Conservation (phyloP, 1,139 yeast species). For the Hyphopichia pseudoburtonii region DNA sequence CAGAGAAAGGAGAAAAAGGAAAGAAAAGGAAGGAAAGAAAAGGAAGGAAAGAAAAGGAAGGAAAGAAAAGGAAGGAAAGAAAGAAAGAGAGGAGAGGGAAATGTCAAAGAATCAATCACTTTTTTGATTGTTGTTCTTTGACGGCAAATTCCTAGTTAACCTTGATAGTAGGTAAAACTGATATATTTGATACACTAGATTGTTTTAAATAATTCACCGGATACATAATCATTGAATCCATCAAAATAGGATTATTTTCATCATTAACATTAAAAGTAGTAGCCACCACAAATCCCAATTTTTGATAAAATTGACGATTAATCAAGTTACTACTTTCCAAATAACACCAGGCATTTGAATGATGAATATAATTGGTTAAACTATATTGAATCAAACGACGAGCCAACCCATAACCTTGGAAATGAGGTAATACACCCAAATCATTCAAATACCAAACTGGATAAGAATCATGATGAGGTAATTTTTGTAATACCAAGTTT, state of each 20-base stretch:
- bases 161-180: too few species aligned
- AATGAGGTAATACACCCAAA: slow-evolving; percentile 39
- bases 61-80: too few species aligned
- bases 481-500: slow-evolving; percentile 19
- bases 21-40: too few species aligned
- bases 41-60: too few species aligned
- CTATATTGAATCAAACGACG: slow-evolving; percentile 32
- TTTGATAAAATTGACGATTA: slow-evolving; percentile 48
- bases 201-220: neutral
- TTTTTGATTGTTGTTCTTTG: too few species aligned
- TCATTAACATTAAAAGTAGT: slow-evolving; percentile 40
- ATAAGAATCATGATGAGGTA: slow-evolving; percentile 11
- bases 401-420: slow-evolving; percentile 43
- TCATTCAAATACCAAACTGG: slow-evolving; percentile 41
- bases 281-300: slow-evolving; percentile 47
- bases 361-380: slow-evolving; percentile 19
- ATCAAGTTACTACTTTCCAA: slow-evolving; percentile 54
- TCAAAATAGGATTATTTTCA: slow-evolving; percentile 23
- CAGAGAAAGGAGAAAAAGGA: too few species aligned
- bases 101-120: too few species aligned
- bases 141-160: too few species aligned
- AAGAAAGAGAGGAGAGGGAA: too few species aligned
- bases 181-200: too few species aligned
- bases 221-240: slow-evolving; percentile 41
- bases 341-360: slow-evolving; percentile 28